A percentile compares a stretch with the other conserved stretches of the same genome.
Conservation (phyloP, 768 basidiomycete species). For the Leccinellum luteum region DNA sequence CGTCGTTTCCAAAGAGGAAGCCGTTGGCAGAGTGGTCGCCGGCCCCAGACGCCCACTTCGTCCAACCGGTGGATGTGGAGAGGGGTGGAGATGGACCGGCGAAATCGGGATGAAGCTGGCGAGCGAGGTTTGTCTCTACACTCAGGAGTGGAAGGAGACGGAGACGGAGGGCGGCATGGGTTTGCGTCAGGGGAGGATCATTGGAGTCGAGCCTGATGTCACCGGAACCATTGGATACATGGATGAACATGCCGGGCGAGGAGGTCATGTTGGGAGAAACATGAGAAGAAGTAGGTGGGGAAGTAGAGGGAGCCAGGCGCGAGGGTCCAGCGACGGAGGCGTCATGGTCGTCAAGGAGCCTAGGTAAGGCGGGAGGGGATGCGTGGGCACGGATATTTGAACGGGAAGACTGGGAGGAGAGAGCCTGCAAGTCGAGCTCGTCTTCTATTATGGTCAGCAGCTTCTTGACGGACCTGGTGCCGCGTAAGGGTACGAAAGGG, state of each 20-base stretch:
- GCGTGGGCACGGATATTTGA: slow-evolving; percentile 22
- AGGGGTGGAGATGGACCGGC: slow-evolving; percentile 23
- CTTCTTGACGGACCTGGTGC: slow-evolving; percentile 51
- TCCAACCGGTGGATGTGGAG: slow-evolving; percentile 24
- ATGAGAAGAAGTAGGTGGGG: background rate
- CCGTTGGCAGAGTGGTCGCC: background rate
- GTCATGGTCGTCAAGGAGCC: background rate
- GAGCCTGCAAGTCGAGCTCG: slow-evolving; percentile 35
- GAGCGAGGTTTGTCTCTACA: slow-evolving; percentile 52
- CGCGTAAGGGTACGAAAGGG: background rate
- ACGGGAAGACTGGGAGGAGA: background rate
- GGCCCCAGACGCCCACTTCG: slow-evolving; percentile 23
- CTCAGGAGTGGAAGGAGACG: slow-evolving; percentile 51
- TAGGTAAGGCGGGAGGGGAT: slow-evolving; percentile 25
- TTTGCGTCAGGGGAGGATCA: slow-evolving; percentile 21
- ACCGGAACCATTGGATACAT: background rate
- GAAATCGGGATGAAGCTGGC: slow-evolving; percentile 46
- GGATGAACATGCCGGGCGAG: background rate
- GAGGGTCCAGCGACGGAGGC: background rate
- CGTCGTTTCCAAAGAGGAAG: slow-evolving; percentile 13
- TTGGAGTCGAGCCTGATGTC: background rate
- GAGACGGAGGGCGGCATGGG: slow-evolving; percentile 31
- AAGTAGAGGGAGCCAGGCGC: background rate
- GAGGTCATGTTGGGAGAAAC: background rate
- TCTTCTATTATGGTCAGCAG: slow-evolving; percentile 53